Evolutionary conservation across 2,329 filamentous ascomycete species (phyloP).

Genomic region (Bretziella fagacearum): DNA sequence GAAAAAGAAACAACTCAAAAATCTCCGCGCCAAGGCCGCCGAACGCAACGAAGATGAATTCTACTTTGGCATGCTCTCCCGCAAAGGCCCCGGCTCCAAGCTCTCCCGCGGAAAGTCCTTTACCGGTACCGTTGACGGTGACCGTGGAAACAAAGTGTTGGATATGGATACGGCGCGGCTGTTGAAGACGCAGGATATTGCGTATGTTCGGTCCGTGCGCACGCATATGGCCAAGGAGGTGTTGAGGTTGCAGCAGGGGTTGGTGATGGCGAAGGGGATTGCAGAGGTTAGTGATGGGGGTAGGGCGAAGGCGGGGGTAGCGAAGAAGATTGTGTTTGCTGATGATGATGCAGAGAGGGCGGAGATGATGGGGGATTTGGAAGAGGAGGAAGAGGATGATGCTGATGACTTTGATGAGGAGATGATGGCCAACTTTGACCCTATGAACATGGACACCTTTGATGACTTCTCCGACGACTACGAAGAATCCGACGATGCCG

Average conservation of each 20-base stretch:
- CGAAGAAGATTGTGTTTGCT: constrained; percentile 29
- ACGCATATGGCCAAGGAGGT: constrained; percentile 44
- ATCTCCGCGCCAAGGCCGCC: constrained; percentile 42
- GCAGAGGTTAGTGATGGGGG: constrained; percentile 16
- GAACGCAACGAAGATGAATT: constrained; percentile 58
- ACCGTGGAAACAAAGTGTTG: constrained; percentile 39
- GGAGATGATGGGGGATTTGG: constrained; percentile 21
- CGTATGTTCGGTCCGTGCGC: constrained; percentile 45
- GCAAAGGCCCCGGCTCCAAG: constrained; percentile 35
- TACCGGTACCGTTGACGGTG: constrained; percentile 38
- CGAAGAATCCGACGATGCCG: constrained; percentile 28
- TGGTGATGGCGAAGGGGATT: constrained; percentile 28
- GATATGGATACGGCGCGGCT: constrained; percentile 41
- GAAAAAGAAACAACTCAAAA: constrained; percentile 44
- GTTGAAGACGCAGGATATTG: constrained; percentile 52
- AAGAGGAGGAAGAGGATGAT: constrained; percentile 21
- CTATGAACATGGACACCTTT: constrained; percentile 12
- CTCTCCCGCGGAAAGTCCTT: constrained; percentile 34
- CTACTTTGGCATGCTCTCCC: constrained; percentile 53
- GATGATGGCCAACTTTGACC: constrained; percentile 17
- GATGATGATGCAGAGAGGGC: constrained; percentile 18
- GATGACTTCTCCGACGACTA: constrained; percentile 20
- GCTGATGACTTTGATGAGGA: constrained; percentile 20
- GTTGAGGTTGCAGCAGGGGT: constrained; percentile 30
- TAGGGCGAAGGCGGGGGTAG: constrained; percentile 18